Percentiles rank a stretch among this genome's conserved stretches.
phyloP scores from a whole-genome alignment of 768 basidiomycete species.

The Suillus subalutaceus region DNA sequence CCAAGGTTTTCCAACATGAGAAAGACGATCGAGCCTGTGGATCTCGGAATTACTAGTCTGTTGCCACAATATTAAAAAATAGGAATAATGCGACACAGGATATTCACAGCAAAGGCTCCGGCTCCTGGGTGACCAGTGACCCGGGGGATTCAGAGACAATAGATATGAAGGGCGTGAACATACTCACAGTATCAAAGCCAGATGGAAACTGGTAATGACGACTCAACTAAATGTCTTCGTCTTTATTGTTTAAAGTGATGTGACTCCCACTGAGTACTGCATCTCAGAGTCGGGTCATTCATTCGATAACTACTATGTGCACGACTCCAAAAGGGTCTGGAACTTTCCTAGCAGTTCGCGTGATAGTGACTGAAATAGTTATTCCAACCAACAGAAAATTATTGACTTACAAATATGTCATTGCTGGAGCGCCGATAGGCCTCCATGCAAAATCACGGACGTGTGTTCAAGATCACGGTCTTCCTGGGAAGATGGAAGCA shows the following conservation, averaged over 20 bases:
- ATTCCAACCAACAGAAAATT: not conserved
- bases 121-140: conserved; percentile 14
- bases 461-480: not conserved
- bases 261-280: not conserved
- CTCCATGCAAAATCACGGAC: not conserved
- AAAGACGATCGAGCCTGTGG: conserved; percentile 13
- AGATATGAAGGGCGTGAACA: conserved; percentile 8
- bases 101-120: conserved; percentile 16
- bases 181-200: not conserved
- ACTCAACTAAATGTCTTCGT: conserved; percentile 1
- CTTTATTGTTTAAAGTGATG: not conserved
- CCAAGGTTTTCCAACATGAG: conserved; percentile 14
- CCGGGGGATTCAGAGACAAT: too few relatives aligned
- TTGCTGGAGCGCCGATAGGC: conserved; percentile 19
- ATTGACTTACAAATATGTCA: conserved; percentile 20
- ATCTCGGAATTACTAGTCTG: conserved; percentile 22
- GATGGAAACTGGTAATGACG: not conserved
- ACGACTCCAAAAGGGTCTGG: conserved; percentile 16
- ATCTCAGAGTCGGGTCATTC: not conserved
- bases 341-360: conserved; percentile 12
- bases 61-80: conserved; percentile 6
- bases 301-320: conserved; percentile 1
- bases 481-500: conserved; percentile 18
- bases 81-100: conserved; percentile 15
- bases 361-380: conserved; percentile 19